Conservation (phyloP, 441 rosid species). For the Populus hybrid region DNA sequence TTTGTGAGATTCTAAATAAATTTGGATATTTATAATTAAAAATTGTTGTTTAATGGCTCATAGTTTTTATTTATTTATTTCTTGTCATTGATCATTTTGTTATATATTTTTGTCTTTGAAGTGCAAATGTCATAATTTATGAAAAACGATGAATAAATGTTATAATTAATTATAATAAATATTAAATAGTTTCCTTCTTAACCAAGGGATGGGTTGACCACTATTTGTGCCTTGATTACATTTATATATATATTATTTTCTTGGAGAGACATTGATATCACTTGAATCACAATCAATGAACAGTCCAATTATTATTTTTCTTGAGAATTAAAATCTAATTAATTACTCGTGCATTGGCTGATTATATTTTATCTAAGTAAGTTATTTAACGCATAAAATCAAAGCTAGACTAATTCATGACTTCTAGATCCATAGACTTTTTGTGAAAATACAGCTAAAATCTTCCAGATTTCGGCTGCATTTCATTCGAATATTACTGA, state of each 20-base stretch:
- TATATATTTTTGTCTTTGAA: too few species aligned
- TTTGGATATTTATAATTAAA: too few species aligned
- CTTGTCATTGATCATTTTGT: too few species aligned
- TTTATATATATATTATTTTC: not conserved
- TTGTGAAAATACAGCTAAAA: not conserved
- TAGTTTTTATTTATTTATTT: too few species aligned
- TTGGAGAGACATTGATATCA: not conserved
- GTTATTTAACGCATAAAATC: not conserved
- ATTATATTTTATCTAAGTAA: not conserved
- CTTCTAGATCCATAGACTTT: conserved; percentile 7
- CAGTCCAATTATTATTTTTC: not conserved
- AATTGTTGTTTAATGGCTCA: not conserved
- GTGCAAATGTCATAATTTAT: not conserved
- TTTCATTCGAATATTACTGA: not conserved
- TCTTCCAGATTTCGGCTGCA: not conserved
- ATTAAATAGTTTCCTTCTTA: not conserved
- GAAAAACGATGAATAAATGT: too few species aligned
- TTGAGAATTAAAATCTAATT: not conserved
- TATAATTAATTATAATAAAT: too few species aligned
- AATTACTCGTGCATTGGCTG: not conserved
- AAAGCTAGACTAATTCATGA: not conserved
- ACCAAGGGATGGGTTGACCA: not conserved
- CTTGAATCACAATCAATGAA: not conserved
- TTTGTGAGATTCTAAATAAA: too few species aligned
- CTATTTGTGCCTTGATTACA: not conserved